A percentile compares a stretch with the other conserved stretches of the same genome.
These are phyloP conservation scores for Biancaea sappan DNA, from an alignment of 306 rosid species.

Conservation along the genomic window DNA sequence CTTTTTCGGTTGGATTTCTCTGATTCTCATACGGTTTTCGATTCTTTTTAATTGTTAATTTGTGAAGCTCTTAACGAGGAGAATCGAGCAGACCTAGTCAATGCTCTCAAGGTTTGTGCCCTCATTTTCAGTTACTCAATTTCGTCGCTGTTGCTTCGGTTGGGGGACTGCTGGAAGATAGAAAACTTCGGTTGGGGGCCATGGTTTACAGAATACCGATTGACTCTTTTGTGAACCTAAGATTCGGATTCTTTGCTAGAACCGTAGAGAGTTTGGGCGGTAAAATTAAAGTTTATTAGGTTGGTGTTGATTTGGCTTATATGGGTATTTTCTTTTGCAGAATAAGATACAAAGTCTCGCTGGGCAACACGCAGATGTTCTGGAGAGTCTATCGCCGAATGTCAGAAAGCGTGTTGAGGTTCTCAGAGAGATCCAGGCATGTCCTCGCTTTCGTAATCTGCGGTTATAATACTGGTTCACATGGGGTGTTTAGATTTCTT, in stretches of 20 bases:
- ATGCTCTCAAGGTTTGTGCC: conserved; percentile 78
- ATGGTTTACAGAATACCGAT: not conserved
- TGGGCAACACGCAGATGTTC: conserved; percentile 79
- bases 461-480: not conserved
- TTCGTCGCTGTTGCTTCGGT: not conserved
- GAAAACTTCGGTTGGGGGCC: not conserved
- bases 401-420: conserved; percentile 88
- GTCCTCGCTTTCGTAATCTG: not conserved
- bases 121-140: not conserved
- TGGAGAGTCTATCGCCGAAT: conserved; percentile 59
- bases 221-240: not conserved
- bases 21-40: not conserved
- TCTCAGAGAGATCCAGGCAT: conserved; percentile 89
- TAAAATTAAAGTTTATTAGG: not conserved
- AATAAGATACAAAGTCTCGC: conserved; percentile 84
- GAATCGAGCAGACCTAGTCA: conserved; percentile 79
- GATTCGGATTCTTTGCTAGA: not conserved
- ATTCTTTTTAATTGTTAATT: not conserved
- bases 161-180: not conserved
- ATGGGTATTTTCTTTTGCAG: conserved; percentile 34
- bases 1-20: not conserved
- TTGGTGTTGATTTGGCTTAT: not conserved
- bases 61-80: conserved; percentile 67
- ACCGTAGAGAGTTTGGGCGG: not conserved
- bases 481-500: not conserved